Base-by-base conservation (phyloP, 2,329 filamentous ascomycete genomes). In the Stachybotrys echinatus region DNA sequence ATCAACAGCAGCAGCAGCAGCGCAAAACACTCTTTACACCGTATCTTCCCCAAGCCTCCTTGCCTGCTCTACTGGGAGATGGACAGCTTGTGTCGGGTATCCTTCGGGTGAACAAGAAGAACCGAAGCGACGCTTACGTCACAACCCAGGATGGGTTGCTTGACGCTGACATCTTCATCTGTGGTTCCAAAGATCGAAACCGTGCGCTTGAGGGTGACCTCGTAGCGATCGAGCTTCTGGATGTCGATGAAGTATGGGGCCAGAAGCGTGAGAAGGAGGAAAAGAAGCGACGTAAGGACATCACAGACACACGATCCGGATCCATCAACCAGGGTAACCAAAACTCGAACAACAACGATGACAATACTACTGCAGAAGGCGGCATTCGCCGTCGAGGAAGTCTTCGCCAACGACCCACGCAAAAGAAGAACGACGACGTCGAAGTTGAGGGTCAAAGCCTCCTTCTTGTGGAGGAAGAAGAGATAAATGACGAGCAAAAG, bases 241-340 rank as follows among this genome's bases (percentile, higher is more conserved):
- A 99, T 63, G 94, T 99, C 7, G 94, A 97, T 66, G 94, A 99
- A 65, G 94, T 99, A 3, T 99, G 94, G 94, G 84, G 87, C 21
- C 94, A 99, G 76, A 99, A 99, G 79, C 89, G 91, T 50, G 94
- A 99, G 70, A 99, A 99, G 70, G 94, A 99, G 73, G 94, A 99
- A 70, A 99, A 99, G 81, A 99, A 99, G 83, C 99, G 97, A 77
- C 89, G 94, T 69, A 99, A 99, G 78, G 94, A 99, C 64, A 95
- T 96, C 52, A 95, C 91, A 31, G 94, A 97, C 66, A 92, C 89
- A 52, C 85, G 92, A 56, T 83, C 83, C 48, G 86, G 86, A 57
- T 87, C 87, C 54, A 87, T 82, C 56, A 89, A 84, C 61, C 87
- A 87, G 55, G 84, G 84, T 54, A 84, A 81, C 61, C 80, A 87